phyloP scores from a whole-genome alignment of 2,329 filamentous ascomycete genomes.

The Penicillium sp. region DNA sequence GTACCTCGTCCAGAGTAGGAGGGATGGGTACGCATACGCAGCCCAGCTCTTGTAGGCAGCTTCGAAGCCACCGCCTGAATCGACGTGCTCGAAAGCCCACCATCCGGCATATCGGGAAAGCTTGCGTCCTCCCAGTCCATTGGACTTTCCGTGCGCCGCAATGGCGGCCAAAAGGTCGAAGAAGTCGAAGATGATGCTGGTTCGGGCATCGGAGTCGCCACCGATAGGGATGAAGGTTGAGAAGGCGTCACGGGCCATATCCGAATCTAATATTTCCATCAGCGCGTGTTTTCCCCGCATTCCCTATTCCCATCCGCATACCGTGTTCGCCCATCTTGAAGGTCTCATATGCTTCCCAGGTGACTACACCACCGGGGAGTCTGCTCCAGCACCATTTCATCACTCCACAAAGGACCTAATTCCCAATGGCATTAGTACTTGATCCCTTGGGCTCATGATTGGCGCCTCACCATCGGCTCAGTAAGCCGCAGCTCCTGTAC shows the following conservation, averaged over 20 bases:
- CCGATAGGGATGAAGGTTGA: constrained; percentile 94
- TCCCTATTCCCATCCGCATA: constrained; percentile 41
- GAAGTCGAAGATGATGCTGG: constrained; percentile 91
- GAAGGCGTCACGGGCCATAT: constrained; percentile 89
- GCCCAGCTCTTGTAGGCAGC: constrained; percentile 90
- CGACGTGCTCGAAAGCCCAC: constrained; percentile 95
- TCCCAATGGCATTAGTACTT: background rate
- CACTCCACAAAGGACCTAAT: constrained; percentile 84
- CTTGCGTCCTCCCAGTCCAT: constrained; percentile 90
- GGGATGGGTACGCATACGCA: constrained; percentile 54
- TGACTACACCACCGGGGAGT: constrained; percentile 85
- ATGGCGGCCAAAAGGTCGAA: constrained; percentile 91
- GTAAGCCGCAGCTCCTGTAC: constrained; percentile 86
- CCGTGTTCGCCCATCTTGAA: constrained; percentile 94
- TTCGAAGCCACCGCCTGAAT: constrained; percentile 88
- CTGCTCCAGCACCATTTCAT: constrained; percentile 99
- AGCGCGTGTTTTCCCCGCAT: constrained; percentile 21
- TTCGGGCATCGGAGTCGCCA: constrained; percentile 81
- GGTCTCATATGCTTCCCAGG: constrained; percentile 95
- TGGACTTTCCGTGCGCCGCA: constrained; percentile 88
- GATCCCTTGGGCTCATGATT: background rate
- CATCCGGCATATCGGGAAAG: constrained; percentile 93
- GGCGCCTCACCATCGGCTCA: constrained; percentile 77
- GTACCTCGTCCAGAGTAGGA: constrained; percentile 15
- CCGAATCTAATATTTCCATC: constrained; percentile 67